Conservation (phyloP, 2,329 filamentous ascomycete species). For the Nemania sp. region DNA sequence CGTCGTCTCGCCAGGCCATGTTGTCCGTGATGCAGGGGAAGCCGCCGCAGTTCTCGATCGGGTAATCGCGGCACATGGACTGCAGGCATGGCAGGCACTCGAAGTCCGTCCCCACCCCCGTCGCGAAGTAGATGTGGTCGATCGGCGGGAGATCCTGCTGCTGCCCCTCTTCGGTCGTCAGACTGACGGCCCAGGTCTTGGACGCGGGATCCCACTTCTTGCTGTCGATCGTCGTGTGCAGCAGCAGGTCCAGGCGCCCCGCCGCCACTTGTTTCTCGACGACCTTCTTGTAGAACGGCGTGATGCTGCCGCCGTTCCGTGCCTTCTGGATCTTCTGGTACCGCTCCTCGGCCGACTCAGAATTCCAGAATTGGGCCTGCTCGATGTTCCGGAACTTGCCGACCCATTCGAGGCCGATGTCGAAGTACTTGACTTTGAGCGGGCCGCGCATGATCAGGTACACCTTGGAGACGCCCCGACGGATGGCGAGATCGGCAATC, state of each 20-base stretch:
- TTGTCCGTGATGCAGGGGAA: conserved; percentile 77
- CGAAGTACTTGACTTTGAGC: conserved; percentile 72
- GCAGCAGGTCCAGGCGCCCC: conserved; percentile 59
- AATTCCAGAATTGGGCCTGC: conserved; percentile 77
- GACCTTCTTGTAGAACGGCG: conserved; percentile 68
- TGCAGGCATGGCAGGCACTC: conserved; percentile 63
- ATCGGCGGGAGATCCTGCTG: conserved; percentile 59
- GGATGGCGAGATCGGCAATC: conserved; percentile 68
- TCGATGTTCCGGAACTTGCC: conserved; percentile 80
- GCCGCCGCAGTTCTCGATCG: conserved; percentile 65
- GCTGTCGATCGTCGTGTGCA: conserved; percentile 59
- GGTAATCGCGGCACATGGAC: conserved; percentile 61
- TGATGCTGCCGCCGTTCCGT: conserved; percentile 77
- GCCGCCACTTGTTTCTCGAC: conserved; percentile 62
- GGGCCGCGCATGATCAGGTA: conserved; percentile 70
- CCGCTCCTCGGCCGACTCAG: conserved; percentile 71
- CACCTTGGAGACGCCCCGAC: conserved; percentile 67
- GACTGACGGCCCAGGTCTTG: conserved; percentile 50
- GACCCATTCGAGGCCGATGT: conserved; percentile 78
- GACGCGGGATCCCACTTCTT: conserved; percentile 53
- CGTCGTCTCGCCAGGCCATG: conserved; percentile 73
- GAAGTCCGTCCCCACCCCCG: conserved; percentile 70
- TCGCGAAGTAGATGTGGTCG: conserved; percentile 77
- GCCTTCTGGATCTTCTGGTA: conserved; percentile 68
- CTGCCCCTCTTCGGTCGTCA: conserved; percentile 29